These are phyloP conservation scores for Quillaja saponaria DNA, from an alignment of 306 rosid genomes.

Conservation along the genomic window DNA sequence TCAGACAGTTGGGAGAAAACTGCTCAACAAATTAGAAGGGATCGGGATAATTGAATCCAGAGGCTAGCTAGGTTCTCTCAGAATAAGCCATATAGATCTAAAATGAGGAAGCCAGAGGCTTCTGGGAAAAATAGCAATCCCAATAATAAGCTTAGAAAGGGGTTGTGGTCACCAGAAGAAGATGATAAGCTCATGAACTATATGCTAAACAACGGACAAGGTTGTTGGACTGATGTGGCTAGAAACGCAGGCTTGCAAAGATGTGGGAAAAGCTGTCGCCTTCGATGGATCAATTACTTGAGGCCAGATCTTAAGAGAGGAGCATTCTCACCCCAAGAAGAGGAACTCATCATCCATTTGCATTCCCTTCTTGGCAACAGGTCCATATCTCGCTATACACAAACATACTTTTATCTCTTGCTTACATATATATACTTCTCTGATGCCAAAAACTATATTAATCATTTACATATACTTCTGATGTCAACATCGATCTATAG, in stretches of 20 bases:
- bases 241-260: slow-evolving; percentile 84
- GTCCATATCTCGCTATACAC: slow-evolving; percentile 24
- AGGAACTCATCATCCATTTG: slow-evolving; percentile 74
- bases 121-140: slow-evolving; percentile 22
- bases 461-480: too few relatives aligned
- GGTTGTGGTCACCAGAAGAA: slow-evolving; percentile 96
- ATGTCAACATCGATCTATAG: too few relatives aligned
- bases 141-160: slow-evolving; percentile 65
- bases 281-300: slow-evolving; percentile 93
- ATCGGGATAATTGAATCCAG: slow-evolving; percentile 6
- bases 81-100: neutral
- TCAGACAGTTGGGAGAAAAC: slow-evolving; percentile 50
- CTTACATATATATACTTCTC: too few relatives aligned
- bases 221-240: slow-evolving; percentile 94
- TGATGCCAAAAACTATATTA: too few relatives aligned
- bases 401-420: too few relatives aligned
- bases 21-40: neutral
- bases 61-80: neutral
- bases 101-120: slow-evolving; percentile 81
- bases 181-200: slow-evolving; percentile 79
- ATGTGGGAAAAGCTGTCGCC: slow-evolving; percentile 90
- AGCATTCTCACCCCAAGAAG: slow-evolving; percentile 84
- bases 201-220: slow-evolving; percentile 81
- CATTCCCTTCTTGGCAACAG: slow-evolving; percentile 97
- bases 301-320: slow-evolving; percentile 93